phyloP scores from a whole-genome alignment of 495 filamentous ascomycete genomes.

The Daldinia concentrica region DNA sequence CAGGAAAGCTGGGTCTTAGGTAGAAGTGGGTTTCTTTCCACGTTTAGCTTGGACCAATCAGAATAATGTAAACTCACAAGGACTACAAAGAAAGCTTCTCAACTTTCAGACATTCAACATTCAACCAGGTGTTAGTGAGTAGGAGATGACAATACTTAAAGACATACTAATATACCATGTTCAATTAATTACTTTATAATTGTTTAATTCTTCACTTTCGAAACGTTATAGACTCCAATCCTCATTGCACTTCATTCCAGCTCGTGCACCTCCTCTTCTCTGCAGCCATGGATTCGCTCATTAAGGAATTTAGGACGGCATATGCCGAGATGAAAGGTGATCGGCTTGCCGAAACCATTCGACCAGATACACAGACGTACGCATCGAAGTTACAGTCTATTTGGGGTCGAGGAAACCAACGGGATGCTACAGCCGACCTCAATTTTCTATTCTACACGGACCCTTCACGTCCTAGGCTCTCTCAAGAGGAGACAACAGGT shows the following conservation, averaged over 20 bases:
- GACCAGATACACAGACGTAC: conserved; percentile 66
- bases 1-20: neutral
- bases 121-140: neutral
- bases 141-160: conserved; percentile 3
- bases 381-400: conserved; percentile 69
- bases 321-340: conserved; percentile 66
- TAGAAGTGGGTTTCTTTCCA: neutral
- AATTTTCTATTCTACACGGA: conserved; percentile 44
- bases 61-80: neutral
- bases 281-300: conserved; percentile 67
- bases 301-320: conserved; percentile 69
- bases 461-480: conserved; percentile 51
- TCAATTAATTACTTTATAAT: neutral
- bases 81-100: conserved; percentile 16
- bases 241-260: neutral
- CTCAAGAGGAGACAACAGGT: conserved; percentile 70
- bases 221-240: neutral
- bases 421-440: conserved; percentile 35
- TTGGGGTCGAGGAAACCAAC: conserved; percentile 52
- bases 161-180: conserved; percentile 20
- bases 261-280: neutral
- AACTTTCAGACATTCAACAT: neutral
- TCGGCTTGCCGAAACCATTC: conserved; percentile 73
- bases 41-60: conserved; percentile 23
- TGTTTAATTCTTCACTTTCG: neutral